Percentiles rank a stretch among this genome's conserved stretches.
Evolutionary conservation across 164 flowering plant genomes (phyloP).

Genomic region (Chimonanthus salicifolius): DNA sequence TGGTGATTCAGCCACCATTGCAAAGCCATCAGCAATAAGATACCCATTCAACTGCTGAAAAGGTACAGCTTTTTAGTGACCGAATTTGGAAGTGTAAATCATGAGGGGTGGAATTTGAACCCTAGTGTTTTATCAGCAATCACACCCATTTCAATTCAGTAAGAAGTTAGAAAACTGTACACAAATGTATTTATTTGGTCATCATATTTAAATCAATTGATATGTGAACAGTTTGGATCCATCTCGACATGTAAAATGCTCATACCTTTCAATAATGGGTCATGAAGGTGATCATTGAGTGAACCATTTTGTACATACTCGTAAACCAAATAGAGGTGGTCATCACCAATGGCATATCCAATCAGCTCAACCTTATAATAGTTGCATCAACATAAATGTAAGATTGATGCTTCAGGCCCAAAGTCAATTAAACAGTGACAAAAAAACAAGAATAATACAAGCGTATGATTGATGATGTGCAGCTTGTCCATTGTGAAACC

Average conservation of each 20-base stretch:
- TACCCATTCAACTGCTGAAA: too few relatives aligned
- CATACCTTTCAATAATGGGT: conserved; percentile 51
- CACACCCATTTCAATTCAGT: not conserved
- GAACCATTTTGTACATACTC: conserved; percentile 57
- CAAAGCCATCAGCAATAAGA: too few relatives aligned
- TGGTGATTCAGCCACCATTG: too few relatives aligned
- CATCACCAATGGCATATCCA: conserved; percentile 63
- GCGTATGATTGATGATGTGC: not conserved
- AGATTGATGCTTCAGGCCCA: not conserved
- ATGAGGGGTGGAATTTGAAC: not conserved
- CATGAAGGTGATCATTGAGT: conserved; percentile 62
- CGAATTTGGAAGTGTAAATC: not conserved
- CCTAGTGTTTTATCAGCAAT: not conserved
- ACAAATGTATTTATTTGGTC: not conserved
- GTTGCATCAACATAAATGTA: not conserved
- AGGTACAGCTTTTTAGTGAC: too few relatives aligned
- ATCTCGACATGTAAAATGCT: not conserved
- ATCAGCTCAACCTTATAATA: conserved; percentile 54
- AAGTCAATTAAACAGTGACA: not conserved
- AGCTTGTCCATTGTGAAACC: not conserved
- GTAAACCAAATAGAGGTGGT: conserved; percentile 57
- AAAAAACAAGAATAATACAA: not conserved
- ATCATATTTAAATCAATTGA: not conserved
- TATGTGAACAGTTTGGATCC: not conserved
- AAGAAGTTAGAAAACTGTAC: not conserved